Percentiles rank a stretch among this genome's conserved stretches.
Conservation (phyloP, 306 rosid species). For the Geum urbanum region DNA sequence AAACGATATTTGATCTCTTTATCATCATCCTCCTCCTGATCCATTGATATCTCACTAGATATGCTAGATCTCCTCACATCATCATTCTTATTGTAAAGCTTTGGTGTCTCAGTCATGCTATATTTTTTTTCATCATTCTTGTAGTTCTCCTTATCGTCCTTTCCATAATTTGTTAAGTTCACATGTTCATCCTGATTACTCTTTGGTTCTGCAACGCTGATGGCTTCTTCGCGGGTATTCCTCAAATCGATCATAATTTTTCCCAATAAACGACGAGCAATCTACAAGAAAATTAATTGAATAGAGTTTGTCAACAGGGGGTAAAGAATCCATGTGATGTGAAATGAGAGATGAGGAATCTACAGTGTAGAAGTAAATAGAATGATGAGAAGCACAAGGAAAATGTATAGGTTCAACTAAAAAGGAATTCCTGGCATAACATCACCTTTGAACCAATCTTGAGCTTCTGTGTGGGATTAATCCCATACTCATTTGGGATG, state of each 20-base stretch:
- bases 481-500: conserved; percentile 96
- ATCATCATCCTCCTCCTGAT: conserved; percentile 91
- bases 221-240: conserved; percentile 96
- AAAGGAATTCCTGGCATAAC: conserved; percentile 1
- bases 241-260: conserved; percentile 88
- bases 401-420: neutral
- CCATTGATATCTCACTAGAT: conserved; percentile 52
- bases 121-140: conserved; percentile 63
- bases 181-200: conserved; percentile 48
- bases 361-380: conserved; percentile 12
- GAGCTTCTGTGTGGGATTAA: conserved; percentile 84
- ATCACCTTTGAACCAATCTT: conserved; percentile 91
- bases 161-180: conserved; percentile 36
- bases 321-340: neutral
- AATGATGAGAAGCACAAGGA: conserved; percentile 19
- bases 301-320: conserved; percentile 10
- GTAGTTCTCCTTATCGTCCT: conserved; percentile 52
- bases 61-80: conserved; percentile 49
- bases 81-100: conserved; percentile 50
- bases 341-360: neutral
- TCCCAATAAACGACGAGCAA: conserved; percentile 96
- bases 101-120: conserved; percentile 35
- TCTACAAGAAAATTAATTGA: conserved; percentile 38
- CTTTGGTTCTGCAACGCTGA: conserved; percentile 79
- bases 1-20: conserved; percentile 94